Conservation (phyloP, 306 rosid species). For the Fragaria vesca region DNA sequence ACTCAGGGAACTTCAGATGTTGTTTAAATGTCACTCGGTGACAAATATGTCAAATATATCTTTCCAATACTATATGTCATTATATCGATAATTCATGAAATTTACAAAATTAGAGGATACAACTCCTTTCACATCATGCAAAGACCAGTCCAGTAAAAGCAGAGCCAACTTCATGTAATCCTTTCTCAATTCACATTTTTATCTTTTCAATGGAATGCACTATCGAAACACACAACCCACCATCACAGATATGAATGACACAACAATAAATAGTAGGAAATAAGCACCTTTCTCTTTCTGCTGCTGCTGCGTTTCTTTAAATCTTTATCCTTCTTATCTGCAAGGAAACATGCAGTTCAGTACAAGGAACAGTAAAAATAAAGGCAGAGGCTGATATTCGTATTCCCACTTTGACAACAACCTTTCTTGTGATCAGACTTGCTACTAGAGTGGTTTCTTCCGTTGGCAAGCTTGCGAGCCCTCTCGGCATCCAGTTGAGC, state of each 20-base stretch:
- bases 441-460: slow-evolving; percentile 77
- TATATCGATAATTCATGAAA: not conserved
- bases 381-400: not conserved
- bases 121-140: not conserved
- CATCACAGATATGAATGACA: not conserved
- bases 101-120: not conserved
- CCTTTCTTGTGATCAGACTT: slow-evolving; percentile 74
- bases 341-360: slow-evolving; percentile 28
- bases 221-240: not conserved
- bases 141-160: not conserved
- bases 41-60: not conserved
- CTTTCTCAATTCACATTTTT: not conserved
- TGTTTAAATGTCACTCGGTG: not conserved
- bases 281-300: slow-evolving; percentile 82
- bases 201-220: slow-evolving; percentile 8
- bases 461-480: slow-evolving; percentile 84
- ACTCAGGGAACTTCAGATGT: not conserved
- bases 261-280: slow-evolving; percentile 1
- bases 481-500: slow-evolving; percentile 98
- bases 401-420: slow-evolving; percentile 28
- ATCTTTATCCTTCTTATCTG: slow-evolving; percentile 80
- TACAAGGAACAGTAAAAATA: slow-evolving; percentile 9
- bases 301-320: slow-evolving; percentile 86
- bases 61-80: not conserved
- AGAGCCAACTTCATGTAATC: not conserved